Base-by-base conservation (phyloP, 495 filamentous ascomycete species). In the Penicillium alfredii region DNA sequence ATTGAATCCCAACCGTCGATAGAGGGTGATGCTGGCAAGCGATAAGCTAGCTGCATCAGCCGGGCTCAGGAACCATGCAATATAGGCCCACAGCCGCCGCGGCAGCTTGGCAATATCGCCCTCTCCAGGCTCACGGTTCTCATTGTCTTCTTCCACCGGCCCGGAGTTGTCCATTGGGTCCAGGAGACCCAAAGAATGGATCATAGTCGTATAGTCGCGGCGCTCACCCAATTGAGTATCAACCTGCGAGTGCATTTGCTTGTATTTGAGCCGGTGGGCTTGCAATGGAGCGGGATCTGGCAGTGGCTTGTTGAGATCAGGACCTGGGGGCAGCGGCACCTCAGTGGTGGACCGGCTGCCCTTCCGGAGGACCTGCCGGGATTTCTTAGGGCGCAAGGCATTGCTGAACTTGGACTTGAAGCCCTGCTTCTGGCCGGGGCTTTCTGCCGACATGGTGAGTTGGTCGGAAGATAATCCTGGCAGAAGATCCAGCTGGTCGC, bases 151-250 rank as follows among this genome's bases (percentile, higher is more conserved):
- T 7, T 49, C 36, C 7, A 33, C 36, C 10, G 49, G 41, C 17
- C 45, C 45, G 23, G 32, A 38, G 24, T 44, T 40, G 11, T 66
- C 55, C 13, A 60, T 46, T 8, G 29, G 17, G 10, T 68, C 69
- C 9, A 62, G 50, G 25, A 67, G 40, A 15, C 64, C 65, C 11
- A 75, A 49, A 6, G 66, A 39, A 38, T 75, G 71, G 17, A 75
- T 53, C 11, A 73, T 62, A 8, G 60, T 55, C 0, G 71, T 73
- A 30, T 70, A 66, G 42, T 75, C 70, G 33, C 49, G 48, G 34
- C 53, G 53, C 38, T 75, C 71, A 5, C 71, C 71, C n/a, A 70
- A 53, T 40, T 75, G 69, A 1, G 54, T 56, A 35, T 75, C 68
- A 4, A 64, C 37, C 16, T 56, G 40, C 3, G 53, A 45, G 32